Evolutionary conservation across 306 rosid species (phyloP).

Genomic region (Bauhinia variegata): DNA sequence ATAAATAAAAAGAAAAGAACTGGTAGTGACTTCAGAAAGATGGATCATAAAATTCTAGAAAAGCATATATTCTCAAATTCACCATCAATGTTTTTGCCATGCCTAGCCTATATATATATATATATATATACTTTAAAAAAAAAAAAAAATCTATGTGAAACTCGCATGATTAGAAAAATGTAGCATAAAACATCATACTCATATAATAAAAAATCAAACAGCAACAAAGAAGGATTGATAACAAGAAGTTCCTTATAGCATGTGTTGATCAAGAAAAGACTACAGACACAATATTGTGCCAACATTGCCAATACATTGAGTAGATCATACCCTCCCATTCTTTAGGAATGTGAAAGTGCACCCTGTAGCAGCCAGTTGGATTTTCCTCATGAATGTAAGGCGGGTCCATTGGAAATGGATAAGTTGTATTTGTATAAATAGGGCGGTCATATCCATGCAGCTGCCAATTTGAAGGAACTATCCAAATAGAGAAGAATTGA

Average conservation of each 20-base stretch:
- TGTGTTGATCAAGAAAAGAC: conserved; percentile 20
- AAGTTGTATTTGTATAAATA: conserved; percentile 73
- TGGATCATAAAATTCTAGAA: not conserved
- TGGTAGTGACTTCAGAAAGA: conserved; percentile 9
- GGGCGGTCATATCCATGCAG: conserved; percentile 89
- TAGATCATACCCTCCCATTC: conserved; percentile 82
- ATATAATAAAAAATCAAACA: conserved; percentile 17
- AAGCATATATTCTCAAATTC: conserved; percentile 15
- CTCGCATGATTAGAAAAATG: not conserved
- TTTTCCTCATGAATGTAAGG: conserved; percentile 71
- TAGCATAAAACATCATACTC: not conserved
- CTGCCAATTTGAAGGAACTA: conserved; percentile 99
- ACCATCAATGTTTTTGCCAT: not conserved
- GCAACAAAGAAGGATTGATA: conserved; percentile 3
- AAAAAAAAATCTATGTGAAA: not conserved
- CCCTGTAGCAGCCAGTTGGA: conserved; percentile 96
- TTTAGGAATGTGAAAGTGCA: conserved; percentile 65
- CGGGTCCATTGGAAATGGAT: conserved; percentile 90
- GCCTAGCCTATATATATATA: too few relatives aligned
- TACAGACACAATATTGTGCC: conserved; percentile 10
- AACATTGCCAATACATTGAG: not conserved
- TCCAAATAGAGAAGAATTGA: conserved; percentile 42
- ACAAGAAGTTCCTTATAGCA: conserved; percentile 2
- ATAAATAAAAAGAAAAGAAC: not conserved
- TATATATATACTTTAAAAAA: not conserved